A percentile compares a stretch with the other conserved stretches of the same genome.
Evolutionary conservation across 2,329 filamentous ascomycete species (phyloP).

Genomic region (Verticillium nubilum): DNA sequence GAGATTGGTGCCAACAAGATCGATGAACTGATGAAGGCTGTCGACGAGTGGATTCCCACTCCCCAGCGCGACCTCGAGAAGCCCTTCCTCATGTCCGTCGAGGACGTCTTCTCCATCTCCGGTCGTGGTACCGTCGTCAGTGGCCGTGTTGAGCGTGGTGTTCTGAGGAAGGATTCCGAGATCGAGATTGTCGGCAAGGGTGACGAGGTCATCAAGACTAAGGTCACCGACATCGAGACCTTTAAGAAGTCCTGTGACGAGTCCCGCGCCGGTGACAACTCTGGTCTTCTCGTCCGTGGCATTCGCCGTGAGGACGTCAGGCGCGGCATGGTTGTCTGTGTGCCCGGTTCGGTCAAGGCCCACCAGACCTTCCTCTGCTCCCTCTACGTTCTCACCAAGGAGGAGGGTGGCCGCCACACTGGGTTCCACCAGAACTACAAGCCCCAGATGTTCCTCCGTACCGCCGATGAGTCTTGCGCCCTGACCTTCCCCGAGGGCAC

Average conservation of each 20-base stretch:
- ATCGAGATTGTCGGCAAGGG: conserved; percentile 93
- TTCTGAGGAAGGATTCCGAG: conserved; percentile 88
- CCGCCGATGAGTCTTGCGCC: conserved; percentile 73
- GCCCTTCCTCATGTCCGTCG: conserved; percentile 98
- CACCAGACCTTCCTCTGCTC: conserved; percentile 91
- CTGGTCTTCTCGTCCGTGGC: conserved; percentile 91
- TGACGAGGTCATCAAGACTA: conserved; percentile 82
- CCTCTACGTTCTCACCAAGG: conserved; percentile 95
- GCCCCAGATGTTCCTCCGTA: conserved; percentile 93
- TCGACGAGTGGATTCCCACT: conserved; percentile 95
- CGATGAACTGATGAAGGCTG: conserved; percentile 82
- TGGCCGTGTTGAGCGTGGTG: conserved; percentile 93
- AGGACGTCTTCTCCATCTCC: conserved; percentile 85
- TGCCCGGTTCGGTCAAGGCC: conserved; percentile 78
- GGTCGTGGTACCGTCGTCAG: conserved; percentile 96
- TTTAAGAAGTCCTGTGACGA: conserved; percentile 99
- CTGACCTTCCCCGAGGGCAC: conserved; percentile 84
- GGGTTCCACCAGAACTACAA: conserved; percentile 96
- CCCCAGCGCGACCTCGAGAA: conserved; percentile 92
- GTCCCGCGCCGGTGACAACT: conserved; percentile 96
- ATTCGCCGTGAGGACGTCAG: conserved; percentile 90
- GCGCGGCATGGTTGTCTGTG: conserved; percentile 90
- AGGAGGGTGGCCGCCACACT: conserved; percentile 95
- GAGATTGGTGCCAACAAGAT: conserved; percentile 88
- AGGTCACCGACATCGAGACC: conserved; percentile 99